Conservation (phyloP, 2,329 filamentous ascomycete genomes). For the Samsoniella hepiali region DNA sequence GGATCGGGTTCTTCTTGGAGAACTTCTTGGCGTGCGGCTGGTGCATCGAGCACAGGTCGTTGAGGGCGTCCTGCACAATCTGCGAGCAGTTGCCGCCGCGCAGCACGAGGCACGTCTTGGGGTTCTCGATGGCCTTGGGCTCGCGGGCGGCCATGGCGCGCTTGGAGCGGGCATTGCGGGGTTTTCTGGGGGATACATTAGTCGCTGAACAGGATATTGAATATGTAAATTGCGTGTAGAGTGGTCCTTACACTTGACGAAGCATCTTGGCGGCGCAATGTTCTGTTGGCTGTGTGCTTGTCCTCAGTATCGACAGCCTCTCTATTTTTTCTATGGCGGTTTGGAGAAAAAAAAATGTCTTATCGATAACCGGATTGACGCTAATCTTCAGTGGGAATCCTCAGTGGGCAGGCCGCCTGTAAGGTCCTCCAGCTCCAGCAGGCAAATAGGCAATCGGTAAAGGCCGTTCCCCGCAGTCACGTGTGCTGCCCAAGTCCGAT, state of each 20-base stretch:
- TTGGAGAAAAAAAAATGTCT: slow-evolving; percentile 29
- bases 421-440: neutral
- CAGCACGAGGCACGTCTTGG: slow-evolving; percentile 86
- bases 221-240: neutral
- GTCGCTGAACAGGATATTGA: neutral
- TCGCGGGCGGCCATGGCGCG: slow-evolving; percentile 90
- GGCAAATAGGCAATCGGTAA: slow-evolving; percentile 16
- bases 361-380: slow-evolving; percentile 34
- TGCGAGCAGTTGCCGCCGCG: slow-evolving; percentile 83
- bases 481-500: slow-evolving; percentile 25
- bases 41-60: slow-evolving; percentile 80
- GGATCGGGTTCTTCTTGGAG: slow-evolving; percentile 93
- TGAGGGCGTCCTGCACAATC: slow-evolving; percentile 76
- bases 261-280: slow-evolving; percentile 38
- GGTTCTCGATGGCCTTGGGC: slow-evolving; percentile 83
- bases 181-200: slow-evolving; percentile 45
- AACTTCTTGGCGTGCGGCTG: slow-evolving; percentile 85
- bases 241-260: slow-evolving; percentile 44
- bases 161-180: slow-evolving; percentile 80
- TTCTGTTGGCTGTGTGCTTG: slow-evolving; percentile 19
- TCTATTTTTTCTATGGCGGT: neutral
- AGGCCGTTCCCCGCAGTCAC: slow-evolving; percentile 33
- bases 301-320: neutral
- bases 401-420: neutral
- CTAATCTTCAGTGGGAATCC: slow-evolving; percentile 3